phyloP scores from a whole-genome alignment of 176 grass and related monocot genomes.

The sorghum (Sorghum bicolor) region Sorghum_bicolor_NCBIv3 NC_012872.2:70241001-70241500 shows the following conservation, averaged over 20 bases:
- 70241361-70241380: slow-evolving; percentile 56
- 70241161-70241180: background rate
- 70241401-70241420: slow-evolving; percentile 69
- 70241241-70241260: background rate
- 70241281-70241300: slow-evolving; percentile 34
- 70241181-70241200: background rate
- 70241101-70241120: background rate
- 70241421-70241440: slow-evolving; percentile 52
- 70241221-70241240: background rate
- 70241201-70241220: background rate
- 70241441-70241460: slow-evolving; percentile 45
- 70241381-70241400: slow-evolving; percentile 78
- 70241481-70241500: background rate
- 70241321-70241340: slow-evolving; percentile 27
- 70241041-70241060: too few species aligned
- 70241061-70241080: too few species aligned
- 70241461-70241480: slow-evolving; percentile 50
- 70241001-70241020: too few species aligned
- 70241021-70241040: too few species aligned
- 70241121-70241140: background rate
- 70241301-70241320: slow-evolving; percentile 51
- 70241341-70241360: slow-evolving; percentile 23
- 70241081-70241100: too few species aligned
- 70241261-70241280: background rate
- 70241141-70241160: too few species aligned